Conservation (phyloP, 1,284 basidiomycete species). For the Sanghuangporus baumii region DNA sequence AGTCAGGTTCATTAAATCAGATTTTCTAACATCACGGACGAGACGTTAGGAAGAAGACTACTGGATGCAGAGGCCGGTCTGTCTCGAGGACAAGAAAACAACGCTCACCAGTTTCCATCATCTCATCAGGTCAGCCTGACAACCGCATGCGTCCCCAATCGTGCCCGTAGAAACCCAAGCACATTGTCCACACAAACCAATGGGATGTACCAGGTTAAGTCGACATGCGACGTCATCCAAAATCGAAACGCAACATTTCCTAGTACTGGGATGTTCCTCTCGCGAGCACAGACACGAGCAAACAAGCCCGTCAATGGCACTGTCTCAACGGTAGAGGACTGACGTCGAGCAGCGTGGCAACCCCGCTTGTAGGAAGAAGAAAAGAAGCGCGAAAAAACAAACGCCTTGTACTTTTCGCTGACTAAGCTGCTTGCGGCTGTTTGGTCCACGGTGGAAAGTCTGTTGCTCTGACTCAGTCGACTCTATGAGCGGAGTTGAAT, state of each 20-base stretch:
- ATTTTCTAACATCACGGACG: slow-evolving; percentile 16
- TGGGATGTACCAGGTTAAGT: slow-evolving; percentile 18
- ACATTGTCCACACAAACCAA: background rate
- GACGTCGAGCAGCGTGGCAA: slow-evolving; percentile 20
- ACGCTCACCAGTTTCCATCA: background rate
- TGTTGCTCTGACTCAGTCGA: background rate
- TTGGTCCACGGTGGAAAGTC: background rate
- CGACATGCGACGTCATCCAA: slow-evolving; percentile 18
- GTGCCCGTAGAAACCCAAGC: background rate
- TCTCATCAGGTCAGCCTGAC: background rate
- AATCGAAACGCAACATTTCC: slow-evolving; percentile 19
- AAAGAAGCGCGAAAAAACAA: background rate
- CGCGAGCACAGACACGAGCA: slow-evolving; percentile 11
- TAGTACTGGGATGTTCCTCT: slow-evolving; percentile 18
- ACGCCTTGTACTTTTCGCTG: slow-evolving; percentile 7
- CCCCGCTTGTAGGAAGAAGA: slow-evolving; percentile 12
- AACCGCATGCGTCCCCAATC: background rate
- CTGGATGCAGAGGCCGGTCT: background rate
- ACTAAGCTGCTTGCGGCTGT: slow-evolving; percentile 1
- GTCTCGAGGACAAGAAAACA: background rate
- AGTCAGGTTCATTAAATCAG: slow-evolving; percentile 19
- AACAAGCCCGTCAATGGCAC: slow-evolving; percentile 15
- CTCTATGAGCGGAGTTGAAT: background rate
- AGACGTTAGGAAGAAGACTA: background rate
- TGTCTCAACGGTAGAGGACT: slow-evolving; percentile 18